These are phyloP conservation scores for Stagonosporopsis vannaccii DNA, from an alignment of 2,329 filamentous ascomycete species.

Conservation along the genomic window DNA sequence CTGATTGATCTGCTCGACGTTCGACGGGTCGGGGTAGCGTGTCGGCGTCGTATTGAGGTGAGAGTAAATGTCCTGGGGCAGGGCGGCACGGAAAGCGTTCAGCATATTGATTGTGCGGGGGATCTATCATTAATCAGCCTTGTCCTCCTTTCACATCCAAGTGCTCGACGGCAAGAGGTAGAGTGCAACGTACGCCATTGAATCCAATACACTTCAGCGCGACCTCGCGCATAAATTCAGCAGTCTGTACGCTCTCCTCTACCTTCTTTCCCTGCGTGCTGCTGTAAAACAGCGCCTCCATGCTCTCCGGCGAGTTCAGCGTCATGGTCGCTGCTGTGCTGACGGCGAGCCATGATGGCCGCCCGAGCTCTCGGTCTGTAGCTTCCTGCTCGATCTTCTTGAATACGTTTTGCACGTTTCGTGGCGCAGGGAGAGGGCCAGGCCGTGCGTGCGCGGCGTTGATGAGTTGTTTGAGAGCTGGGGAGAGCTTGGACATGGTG, in stretches of 20 bases:
- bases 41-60: constrained; percentile 65
- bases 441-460: constrained; percentile 47
- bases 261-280: constrained; percentile 31
- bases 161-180: too few species aligned
- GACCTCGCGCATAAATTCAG: constrained; percentile 77
- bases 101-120: constrained; percentile 85
- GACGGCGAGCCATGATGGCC: constrained; percentile 48
- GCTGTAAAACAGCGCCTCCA: constrained; percentile 66
- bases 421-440: constrained; percentile 44
- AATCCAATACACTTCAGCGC: constrained; percentile 80
- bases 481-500: constrained; percentile 48
- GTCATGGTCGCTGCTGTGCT: constrained; percentile 80
- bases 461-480: constrained; percentile 45
- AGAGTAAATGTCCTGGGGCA: constrained; percentile 64
- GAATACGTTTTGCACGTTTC: constrained; percentile 41
- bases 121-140: constrained; percentile 56
- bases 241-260: constrained; percentile 58
- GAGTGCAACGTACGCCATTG: constrained; percentile 62
- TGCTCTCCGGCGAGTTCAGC: constrained; percentile 82
- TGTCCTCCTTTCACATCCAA: background rate
- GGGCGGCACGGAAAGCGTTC: constrained; percentile 70
- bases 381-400: constrained; percentile 43
- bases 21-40: constrained; percentile 55
- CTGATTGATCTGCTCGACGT: constrained; percentile 61
- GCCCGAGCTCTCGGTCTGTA: constrained; percentile 36